phyloP scores from a whole-genome alignment of 345 rosid genomes.

The Eucalyptus lansdowneana region DNA sequence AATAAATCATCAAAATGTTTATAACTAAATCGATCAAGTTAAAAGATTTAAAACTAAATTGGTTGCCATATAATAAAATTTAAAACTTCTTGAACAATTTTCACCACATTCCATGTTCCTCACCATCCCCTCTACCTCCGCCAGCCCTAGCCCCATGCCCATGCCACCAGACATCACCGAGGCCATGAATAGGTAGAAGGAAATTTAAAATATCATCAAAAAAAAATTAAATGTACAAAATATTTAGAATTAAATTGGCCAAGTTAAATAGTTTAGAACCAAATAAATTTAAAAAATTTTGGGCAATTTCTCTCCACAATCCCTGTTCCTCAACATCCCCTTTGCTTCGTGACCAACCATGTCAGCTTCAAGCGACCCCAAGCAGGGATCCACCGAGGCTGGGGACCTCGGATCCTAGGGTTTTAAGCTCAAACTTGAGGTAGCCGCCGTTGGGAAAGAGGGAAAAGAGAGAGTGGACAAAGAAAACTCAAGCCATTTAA shows the following conservation, averaged over 20 bases:
- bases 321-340: too few species aligned
- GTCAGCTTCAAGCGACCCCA: neutral
- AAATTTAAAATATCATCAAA: too few species aligned
- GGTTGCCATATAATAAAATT: neutral
- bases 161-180: too few species aligned
- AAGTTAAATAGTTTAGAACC: too few species aligned
- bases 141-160: neutral
- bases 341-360: neutral
- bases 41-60: neutral
- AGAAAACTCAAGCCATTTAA: neutral
- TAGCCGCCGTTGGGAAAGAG: too few species aligned
- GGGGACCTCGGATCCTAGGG: neutral
- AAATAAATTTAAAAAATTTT: too few species aligned
- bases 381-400: neutral
- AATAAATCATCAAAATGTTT: neutral
- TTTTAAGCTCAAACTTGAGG: neutral
- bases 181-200: too few species aligned
- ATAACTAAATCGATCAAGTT: neutral
- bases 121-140: neutral
- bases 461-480: neutral
- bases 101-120: neutral
- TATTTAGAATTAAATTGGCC: too few species aligned
- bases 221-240: too few species aligned
- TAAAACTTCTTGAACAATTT: neutral
- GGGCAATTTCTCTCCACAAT: too few species aligned